phyloP scores from a whole-genome alignment of 257 asterid species.

The Hygrophila difformis region DNA sequence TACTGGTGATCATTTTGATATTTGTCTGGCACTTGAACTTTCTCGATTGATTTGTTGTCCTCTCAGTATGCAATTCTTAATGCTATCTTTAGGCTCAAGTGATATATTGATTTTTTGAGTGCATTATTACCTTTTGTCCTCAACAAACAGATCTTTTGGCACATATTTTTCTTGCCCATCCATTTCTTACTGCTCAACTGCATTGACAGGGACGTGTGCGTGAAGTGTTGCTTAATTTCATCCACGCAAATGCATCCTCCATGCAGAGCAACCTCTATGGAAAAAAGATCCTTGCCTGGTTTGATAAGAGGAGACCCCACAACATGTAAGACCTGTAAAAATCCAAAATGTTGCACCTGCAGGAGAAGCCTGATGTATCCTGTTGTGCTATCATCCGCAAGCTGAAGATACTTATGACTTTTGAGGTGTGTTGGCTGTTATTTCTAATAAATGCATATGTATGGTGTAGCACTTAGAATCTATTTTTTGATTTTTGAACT shows the following conservation, averaged over 20 bases:
- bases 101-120: too few species aligned
- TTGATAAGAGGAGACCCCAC: slow-evolving; percentile 27
- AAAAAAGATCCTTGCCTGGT: slow-evolving; percentile 47
- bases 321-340: slow-evolving; percentile 15
- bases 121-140: too few species aligned
- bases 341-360: slow-evolving; percentile 5
- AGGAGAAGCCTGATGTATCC: slow-evolving; percentile 1
- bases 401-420: neutral
- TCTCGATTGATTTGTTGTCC: too few species aligned
- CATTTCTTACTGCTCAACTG: neutral
- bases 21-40: too few species aligned
- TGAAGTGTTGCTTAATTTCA: slow-evolving; percentile 21
- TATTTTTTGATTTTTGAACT: too few species aligned
- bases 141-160: too few species aligned
- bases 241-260: slow-evolving; percentile 25
- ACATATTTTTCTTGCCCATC: too few species aligned
- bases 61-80: too few species aligned
- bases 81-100: too few species aligned
- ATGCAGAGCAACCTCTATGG: slow-evolving; percentile 62
- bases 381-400: neutral
- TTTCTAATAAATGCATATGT: slow-evolving; percentile 6
- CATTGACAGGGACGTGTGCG: slow-evolving; percentile 32
- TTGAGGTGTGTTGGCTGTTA: neutral
- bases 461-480: neutral
- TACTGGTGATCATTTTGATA: too few species aligned